phyloP scores from a whole-genome alignment of 1,139 yeast genomes.

The Saccharomyces pastorianus region DNA sequence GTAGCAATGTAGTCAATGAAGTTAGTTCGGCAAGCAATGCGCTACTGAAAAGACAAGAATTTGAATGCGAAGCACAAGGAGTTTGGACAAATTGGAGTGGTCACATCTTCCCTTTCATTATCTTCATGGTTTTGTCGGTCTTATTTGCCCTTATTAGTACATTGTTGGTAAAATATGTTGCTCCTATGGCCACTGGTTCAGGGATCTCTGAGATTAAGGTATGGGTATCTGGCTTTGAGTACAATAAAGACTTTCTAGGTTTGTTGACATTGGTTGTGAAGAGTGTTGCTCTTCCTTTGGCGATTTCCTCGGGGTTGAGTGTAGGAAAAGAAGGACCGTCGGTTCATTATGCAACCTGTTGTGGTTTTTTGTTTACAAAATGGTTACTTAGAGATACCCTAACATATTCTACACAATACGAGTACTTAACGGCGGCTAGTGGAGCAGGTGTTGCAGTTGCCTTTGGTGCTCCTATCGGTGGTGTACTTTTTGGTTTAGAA shows the following conservation, averaged over 20 bases:
- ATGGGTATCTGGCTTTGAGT: constrained; percentile 81
- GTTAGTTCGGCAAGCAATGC: neutral
- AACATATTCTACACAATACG: constrained; percentile 39
- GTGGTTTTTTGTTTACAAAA: constrained; percentile 38
- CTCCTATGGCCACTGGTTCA: constrained; percentile 93
- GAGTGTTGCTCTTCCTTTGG: constrained; percentile 72
- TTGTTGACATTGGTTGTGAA: constrained; percentile 68
- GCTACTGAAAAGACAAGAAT: constrained; percentile 28
- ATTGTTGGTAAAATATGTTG: constrained; percentile 55
- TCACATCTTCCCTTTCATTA: constrained; percentile 43
- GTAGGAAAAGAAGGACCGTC: constrained; percentile 92
- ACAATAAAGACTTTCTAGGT: constrained; percentile 66
- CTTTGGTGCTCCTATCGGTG: constrained; percentile 91
- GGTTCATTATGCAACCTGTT: constrained; percentile 77
- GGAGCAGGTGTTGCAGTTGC: constrained; percentile 94
- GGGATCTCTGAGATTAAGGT: constrained; percentile 96
- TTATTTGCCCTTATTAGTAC: constrained; percentile 60
- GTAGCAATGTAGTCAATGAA: constrained; percentile 38
- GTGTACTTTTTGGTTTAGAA: constrained; percentile 80
- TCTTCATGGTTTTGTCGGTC: constrained; percentile 54
- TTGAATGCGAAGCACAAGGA: constrained; percentile 37
- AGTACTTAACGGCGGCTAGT: constrained; percentile 64
- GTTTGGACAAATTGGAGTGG: constrained; percentile 52
- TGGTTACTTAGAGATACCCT: constrained; percentile 41
- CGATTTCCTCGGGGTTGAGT: constrained; percentile 83